A percentile compares a stretch with the other conserved stretches of the same genome.
phyloP scores from a whole-genome alignment of 768 basidiomycete species.

The Hortiboletus flavorubellus region DNA sequence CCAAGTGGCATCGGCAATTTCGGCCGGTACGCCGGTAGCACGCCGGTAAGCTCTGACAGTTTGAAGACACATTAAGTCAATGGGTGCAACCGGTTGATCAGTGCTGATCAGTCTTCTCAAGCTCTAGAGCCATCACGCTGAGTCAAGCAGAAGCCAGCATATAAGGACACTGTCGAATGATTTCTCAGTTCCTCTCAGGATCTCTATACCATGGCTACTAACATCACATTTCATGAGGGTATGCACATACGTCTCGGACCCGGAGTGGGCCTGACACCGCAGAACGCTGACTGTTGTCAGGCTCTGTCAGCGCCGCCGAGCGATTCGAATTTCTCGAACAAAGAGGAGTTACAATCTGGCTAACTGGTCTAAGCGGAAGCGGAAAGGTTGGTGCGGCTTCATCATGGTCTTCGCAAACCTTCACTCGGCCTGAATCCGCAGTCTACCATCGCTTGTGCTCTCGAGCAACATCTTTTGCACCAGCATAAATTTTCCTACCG shows the following conservation, averaged over 20 bases:
- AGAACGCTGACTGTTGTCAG: slow-evolving; percentile 35
- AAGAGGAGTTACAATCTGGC: slow-evolving; percentile 90
- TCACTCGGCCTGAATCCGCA: slow-evolving; percentile 30
- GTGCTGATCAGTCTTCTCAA: slow-evolving; percentile 9
- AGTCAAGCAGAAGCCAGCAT: background rate
- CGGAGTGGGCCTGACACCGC: background rate
- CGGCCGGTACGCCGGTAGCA: slow-evolving; percentile 2
- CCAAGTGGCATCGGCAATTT: slow-evolving; percentile 11
- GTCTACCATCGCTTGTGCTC: slow-evolving; percentile 96
- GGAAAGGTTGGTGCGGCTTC: slow-evolving; percentile 64
- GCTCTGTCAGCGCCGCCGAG: slow-evolving; percentile 68
- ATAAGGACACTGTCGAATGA: slow-evolving; percentile 4
- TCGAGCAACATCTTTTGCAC: slow-evolving; percentile 94
- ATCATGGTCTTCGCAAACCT: background rate
- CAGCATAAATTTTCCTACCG: slow-evolving; percentile 83
- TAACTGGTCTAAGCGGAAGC: slow-evolving; percentile 93
- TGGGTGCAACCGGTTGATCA: background rate
- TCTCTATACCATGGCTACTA: slow-evolving; percentile 34
- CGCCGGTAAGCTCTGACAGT: background rate
- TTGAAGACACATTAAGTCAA: background rate
- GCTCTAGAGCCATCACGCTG: background rate
- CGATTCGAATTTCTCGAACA: slow-evolving; percentile 68
- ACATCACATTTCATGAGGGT: slow-evolving; percentile 74
- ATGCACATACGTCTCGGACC: background rate
- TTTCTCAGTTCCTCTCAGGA: background rate